Evolutionary conservation across 176 grass and related monocot genomes (phyloP), one percentile per base, ranked within the genome.

Genomic region (sorghum (Sorghum bicolor)): DNA sequence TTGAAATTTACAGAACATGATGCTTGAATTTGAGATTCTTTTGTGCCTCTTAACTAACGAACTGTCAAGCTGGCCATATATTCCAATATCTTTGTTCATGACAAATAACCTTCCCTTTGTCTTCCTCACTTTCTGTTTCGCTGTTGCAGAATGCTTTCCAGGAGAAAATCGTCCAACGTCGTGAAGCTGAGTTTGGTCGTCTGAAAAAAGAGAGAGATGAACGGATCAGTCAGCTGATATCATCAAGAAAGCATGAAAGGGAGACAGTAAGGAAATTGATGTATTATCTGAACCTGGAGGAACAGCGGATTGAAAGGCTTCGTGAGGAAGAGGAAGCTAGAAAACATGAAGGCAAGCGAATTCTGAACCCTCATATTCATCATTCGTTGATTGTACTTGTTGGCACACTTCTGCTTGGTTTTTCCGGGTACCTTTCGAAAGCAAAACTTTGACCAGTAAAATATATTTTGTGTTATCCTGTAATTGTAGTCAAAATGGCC

Each of bases 211-310:
- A 96, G 70, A 92, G 86, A 39, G 96, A 99, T 45, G 96, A 96
- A 48, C 86, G 67, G 19, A 91, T 95, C 38, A 88, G 70, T 74
- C 93, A 99, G 22, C 76, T 89, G 29, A 48, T 99, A 52, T 80
- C 96, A 47, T 89, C 84, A 77, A 87, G 93, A 76, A 99, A 83
- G 76, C 84, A 33, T 70, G 96, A 94, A 88, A 87, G 89, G 52
- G 96, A 99, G 74, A 93, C 73, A 10, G 86, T 93, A 48, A 87
- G 96, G 41, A 99, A 99, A 76, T 86, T 94, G 58, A 92, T 99
- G 52, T 92, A 80, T 67, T 94, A 81, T 74, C 67, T 99, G 19
- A 92, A 88, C 75, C 13, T 87, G 63, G 96, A 99, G 80, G 91
- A 99, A 81, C 87, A 99, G 67, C 77, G 93, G 12, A 55, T 94